Evolutionary conservation across 2,329 filamentous ascomycete species (phyloP).

Genomic region (Fusarium udum): DNA sequence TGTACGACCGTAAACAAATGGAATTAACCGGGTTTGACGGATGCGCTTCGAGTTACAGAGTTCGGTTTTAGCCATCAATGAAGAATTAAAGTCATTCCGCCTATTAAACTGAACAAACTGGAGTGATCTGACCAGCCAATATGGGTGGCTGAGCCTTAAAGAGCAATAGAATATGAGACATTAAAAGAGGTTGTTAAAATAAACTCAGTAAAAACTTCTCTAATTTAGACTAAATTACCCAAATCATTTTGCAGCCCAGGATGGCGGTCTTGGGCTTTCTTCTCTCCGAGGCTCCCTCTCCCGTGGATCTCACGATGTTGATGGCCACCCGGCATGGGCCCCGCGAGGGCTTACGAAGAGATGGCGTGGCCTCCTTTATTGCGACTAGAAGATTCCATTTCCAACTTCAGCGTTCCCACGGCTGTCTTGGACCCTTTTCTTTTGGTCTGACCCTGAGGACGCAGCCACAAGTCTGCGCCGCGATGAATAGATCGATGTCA

Average conservation of each 20-base stretch:
- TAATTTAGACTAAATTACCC: no score
- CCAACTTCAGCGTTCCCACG: background rate
- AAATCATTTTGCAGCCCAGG: no score
- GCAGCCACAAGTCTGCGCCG: background rate
- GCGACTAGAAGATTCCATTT: background rate
- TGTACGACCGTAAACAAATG: background rate
- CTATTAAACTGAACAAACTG: background rate
- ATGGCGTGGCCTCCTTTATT: background rate
- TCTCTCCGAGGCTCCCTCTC: no score
- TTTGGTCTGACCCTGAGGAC: background rate
- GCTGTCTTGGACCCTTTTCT: background rate
- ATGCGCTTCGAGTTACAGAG: background rate
- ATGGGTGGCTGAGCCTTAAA: background rate
- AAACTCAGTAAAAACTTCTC: no score
- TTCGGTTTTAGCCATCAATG: background rate
- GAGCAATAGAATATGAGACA: no score
- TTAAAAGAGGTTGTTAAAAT: no score
- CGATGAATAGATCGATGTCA: background rate
- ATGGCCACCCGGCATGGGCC: background rate
- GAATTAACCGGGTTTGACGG: background rate
- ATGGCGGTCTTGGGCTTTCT: no score
- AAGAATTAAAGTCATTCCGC: background rate
- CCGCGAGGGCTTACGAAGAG: background rate
- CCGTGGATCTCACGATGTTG: no score
- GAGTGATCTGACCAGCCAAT: slow-evolving; percentile 6